These are phyloP conservation scores for Lumnitzera littorea DNA, from an alignment of 345 rosid genomes.

Conservation along the genomic window DNA sequence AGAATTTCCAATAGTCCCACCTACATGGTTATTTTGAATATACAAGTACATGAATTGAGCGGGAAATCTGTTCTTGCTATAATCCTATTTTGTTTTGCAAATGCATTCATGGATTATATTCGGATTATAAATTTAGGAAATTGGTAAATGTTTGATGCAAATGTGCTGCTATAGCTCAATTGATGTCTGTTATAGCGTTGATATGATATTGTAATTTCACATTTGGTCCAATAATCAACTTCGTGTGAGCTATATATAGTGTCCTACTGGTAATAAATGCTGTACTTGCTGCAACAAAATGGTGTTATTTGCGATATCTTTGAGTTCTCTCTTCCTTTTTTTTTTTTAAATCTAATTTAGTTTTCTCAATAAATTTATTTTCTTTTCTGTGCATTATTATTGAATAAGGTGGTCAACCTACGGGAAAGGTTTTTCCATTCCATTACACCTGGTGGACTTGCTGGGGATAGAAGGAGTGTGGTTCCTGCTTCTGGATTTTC, in stretches of 20 bases:
- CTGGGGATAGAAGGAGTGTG: slow-evolving; percentile 95
- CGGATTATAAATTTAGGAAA: too few relatives aligned
- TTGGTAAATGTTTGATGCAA: too few relatives aligned
- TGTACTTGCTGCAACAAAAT: not conserved
- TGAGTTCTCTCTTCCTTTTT: too few relatives aligned
- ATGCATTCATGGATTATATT: not conserved
- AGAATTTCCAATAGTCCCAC: too few relatives aligned
- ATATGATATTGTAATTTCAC: too few relatives aligned
- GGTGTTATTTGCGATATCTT: not conserved
- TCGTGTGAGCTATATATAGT: not conserved
- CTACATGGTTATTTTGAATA: too few relatives aligned
- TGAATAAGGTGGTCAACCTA: slow-evolving; percentile 68
- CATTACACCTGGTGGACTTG: slow-evolving; percentile 96
- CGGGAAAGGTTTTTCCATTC: slow-evolving; percentile 84
- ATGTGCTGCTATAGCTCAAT: too few relatives aligned
- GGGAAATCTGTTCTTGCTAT: not conserved
- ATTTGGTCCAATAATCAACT: too few relatives aligned
- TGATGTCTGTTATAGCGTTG: too few relatives aligned
- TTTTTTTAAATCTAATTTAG: too few relatives aligned
- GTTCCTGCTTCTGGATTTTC: slow-evolving; percentile 99
- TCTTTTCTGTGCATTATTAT: slow-evolving; percentile 11
- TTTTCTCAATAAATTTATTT: not conserved
- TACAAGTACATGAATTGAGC: too few relatives aligned
- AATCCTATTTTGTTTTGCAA: not conserved
- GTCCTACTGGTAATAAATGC: not conserved